Evolutionary conservation across 441 rosid genomes (phyloP), one percentile per base, ranked within the genome.

Genomic region (Theobroma grandiflorum): DNA sequence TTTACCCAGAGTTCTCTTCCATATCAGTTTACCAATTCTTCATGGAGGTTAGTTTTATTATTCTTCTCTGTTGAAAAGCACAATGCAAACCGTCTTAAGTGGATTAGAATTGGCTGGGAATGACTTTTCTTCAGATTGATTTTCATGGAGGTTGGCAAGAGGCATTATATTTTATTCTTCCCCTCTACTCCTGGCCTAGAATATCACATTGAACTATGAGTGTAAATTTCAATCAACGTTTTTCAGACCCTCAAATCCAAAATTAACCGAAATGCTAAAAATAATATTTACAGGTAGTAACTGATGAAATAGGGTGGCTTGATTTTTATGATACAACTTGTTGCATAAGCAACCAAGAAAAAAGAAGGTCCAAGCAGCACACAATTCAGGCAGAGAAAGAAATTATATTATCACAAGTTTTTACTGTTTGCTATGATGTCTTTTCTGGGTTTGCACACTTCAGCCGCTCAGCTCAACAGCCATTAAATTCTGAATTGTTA

Each of bases 391-490:
- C 97, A 58, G 94, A 91, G 89, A 88, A 88, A 80, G 94, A 91
- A 79, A 90, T 91, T 61, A 85, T 91, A 70, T 78, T 92, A 33
- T 91, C 90, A 15, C 76, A 85, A 20, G 87, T 91, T 47, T 91
- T 91, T 78, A 87, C 94, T 26, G 85, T 85, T 82, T 90, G 97
- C 86, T 91, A 92, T 80, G 94, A 92, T 70, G 91, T 90, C 78
- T 92, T 90, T 85, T 92, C 92, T 14, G 97, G 93, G 74, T 89
- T 90, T 62, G 97, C 94, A 57, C 91, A 90, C 87, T 91, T 91
- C 80, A 85, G 86, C 84, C 90, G 90, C 57, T 91, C 93, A 22
- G 80, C 87, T 67, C 91, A 88, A 81, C 90, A 84, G 64, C 87
- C 91, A 43, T 72, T 92, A 15, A 87, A 90, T 84, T 78, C 89